Evolutionary conservation across 1,284 basidiomycete species (phyloP), one percentile per base, ranked within the genome.

Genomic region (Rhodotorula sp.): DNA sequence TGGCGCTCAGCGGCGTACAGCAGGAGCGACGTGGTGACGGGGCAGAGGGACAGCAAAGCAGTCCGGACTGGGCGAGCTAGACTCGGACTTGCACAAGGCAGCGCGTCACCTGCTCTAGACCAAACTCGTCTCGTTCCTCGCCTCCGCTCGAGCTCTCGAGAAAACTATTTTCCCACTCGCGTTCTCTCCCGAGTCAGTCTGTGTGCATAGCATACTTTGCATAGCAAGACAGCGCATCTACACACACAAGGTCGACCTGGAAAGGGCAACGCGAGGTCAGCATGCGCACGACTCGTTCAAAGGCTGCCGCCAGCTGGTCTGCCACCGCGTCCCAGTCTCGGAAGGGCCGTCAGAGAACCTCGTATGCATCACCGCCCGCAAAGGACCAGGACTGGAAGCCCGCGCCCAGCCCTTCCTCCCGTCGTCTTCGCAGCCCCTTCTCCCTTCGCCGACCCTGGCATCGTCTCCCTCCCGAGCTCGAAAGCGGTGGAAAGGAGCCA

Each of bases 11-110:
- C 39, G 20, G 68, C 43, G 56, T 63, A 51, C 59, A 70, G 43
- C 31, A 70, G 62, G 62, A 70, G 57, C 65, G 68, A 54, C 69
- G 65, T 71, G 43, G 49, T 64, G 39, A 43, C 39, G 39, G 39
- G 39, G 39, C 39, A 43, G 39, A 43, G 39, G 39, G 39, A 43
- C 39, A 5, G 48, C 26, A 14, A 21, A 26, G n/a, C 20, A 18
- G 10, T 49, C 46, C 23, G 29, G 43, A 20, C 21, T 34, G 26
- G 20, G 26, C 16, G 49, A 49, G 61, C 61, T 49, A 15, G 20
- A 16, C 26, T 29, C 46, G 29, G 48, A 26, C 46, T 52, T 16
- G 39, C 14, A 43, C 39, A 56, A 56, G 52, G 23, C n/a, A 16
- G 23, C 23, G 52, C 5, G n/a, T 26, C 52, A n/a, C 7, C 52